A percentile compares a stretch with the other conserved stretches of the same genome.
phyloP scores from a whole-genome alignment of 805 yeast species.

The Candida saitoana region DNA sequence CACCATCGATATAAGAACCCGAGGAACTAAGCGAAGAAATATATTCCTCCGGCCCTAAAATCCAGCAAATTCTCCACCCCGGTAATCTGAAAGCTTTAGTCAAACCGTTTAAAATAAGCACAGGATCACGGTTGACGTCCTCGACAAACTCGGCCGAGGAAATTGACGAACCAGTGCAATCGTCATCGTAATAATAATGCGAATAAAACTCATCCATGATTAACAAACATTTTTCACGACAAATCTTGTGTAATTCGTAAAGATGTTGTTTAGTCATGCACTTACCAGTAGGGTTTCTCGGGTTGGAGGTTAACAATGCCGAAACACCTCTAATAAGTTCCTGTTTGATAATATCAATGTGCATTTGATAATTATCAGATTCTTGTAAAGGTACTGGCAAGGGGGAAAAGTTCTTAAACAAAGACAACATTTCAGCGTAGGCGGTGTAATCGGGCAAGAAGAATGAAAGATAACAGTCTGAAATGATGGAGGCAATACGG shows the following conservation, averaged over 20 bases:
- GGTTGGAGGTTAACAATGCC: constrained; percentile 56
- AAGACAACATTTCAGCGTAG: constrained; percentile 59
- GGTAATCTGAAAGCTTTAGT: constrained; percentile 61
- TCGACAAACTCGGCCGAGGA: constrained; percentile 49
- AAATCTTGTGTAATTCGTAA: constrained; percentile 46
- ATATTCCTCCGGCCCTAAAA: constrained; percentile 59
- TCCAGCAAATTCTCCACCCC: constrained; percentile 65
- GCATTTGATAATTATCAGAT: constrained; percentile 53
- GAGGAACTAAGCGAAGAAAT: constrained; percentile 53
- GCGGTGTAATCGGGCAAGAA: constrained; percentile 64
- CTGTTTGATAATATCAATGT: constrained; percentile 46
- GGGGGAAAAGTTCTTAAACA: constrained; percentile 59
- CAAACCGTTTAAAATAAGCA: constrained; percentile 54
- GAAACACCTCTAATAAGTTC: constrained; percentile 56
- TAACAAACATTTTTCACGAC: constrained; percentile 50
- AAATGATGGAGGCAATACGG: constrained; percentile 56
- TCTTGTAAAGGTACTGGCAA: constrained; percentile 60
- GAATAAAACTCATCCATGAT: constrained; percentile 65
- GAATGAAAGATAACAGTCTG: constrained; percentile 56
- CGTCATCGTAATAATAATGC: constrained; percentile 53
- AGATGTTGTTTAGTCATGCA: constrained; percentile 47
- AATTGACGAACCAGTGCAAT: constrained; percentile 49
- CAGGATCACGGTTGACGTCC: constrained; percentile 57
- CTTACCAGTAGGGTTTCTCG: constrained; percentile 60
- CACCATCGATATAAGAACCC: constrained; percentile 59